phyloP scores from a whole-genome alignment of 176 grass and related monocot species.

The Musa itinerans region DNA sequence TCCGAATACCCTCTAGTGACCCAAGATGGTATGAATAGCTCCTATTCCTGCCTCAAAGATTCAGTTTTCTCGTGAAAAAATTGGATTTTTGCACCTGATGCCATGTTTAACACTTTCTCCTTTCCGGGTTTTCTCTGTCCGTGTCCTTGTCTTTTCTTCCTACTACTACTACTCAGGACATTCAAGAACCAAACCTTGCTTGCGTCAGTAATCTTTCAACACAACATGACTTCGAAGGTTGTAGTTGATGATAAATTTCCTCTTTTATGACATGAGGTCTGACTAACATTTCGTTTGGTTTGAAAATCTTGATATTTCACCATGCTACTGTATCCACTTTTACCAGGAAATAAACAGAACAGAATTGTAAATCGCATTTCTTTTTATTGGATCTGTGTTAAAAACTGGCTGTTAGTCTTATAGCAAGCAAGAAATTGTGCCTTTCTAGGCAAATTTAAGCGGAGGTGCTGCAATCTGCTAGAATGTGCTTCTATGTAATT shows the following conservation, averaged over 20 bases:
- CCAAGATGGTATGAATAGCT: slow-evolving; percentile 48
- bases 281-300: background rate
- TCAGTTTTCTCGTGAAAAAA: background rate
- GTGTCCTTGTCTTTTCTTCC: background rate
- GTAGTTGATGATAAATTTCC: background rate
- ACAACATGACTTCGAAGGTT: no score
- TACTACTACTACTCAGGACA: no score
- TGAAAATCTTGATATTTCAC: background rate
- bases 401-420: background rate
- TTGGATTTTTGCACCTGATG: background rate
- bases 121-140: no score
- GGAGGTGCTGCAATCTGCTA: background rate
- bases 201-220: no score
- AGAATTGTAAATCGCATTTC: background rate
- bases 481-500: background rate
- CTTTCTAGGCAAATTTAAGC: no score
- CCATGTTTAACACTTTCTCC: no score
- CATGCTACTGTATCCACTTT: background rate
- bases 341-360: background rate
- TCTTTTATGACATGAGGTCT: background rate
- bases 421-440: background rate
- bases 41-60: background rate
- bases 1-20: slow-evolving; percentile 74
- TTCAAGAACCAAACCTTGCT: no score
- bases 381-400: background rate